These are phyloP conservation scores for Falciphora oryzae DNA, from an alignment of 2,329 filamentous ascomycete genomes.

Conservation along the genomic window DNA sequence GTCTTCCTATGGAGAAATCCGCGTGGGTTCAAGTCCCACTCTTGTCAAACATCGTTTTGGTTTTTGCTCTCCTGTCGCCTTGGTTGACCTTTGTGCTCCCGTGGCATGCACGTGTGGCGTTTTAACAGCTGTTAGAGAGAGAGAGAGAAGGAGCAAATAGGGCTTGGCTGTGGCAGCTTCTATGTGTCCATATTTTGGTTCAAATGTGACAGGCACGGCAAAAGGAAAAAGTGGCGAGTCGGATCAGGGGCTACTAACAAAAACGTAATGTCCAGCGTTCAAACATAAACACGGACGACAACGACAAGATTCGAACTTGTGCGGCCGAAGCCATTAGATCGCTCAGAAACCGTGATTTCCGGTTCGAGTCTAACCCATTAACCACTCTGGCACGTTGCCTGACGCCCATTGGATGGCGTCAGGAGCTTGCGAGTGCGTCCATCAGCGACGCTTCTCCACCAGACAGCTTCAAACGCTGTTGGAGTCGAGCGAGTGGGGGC, in stretches of 20 bases:
- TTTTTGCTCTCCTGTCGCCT: background rate
- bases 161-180: too few species aligned
- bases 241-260: background rate
- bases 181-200: too few species aligned
- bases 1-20: slow-evolving; percentile 21
- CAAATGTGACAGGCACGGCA: too few species aligned
- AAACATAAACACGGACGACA: background rate
- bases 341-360: background rate
- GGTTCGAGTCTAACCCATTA: slow-evolving; percentile 9
- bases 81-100: background rate
- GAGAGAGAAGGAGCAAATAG: too few species aligned
- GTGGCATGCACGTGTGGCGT: too few species aligned
- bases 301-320: slow-evolving; percentile 9
- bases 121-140: too few species aligned
- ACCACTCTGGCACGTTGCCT: slow-evolving; percentile 9
- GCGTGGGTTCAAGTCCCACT: slow-evolving; percentile 36
- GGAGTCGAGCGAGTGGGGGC: background rate
- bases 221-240: too few species aligned
- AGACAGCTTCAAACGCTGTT: background rate
- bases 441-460: background rate
- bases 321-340: slow-evolving; percentile 9
- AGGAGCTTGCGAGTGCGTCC: background rate
- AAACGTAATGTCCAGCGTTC: background rate
- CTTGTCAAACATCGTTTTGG: slow-evolving; percentile 12
- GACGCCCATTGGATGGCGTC: background rate